phyloP scores from a whole-genome alignment of 2,329 filamentous ascomycete species.

The Hymenoscyphus repandus region DNA sequence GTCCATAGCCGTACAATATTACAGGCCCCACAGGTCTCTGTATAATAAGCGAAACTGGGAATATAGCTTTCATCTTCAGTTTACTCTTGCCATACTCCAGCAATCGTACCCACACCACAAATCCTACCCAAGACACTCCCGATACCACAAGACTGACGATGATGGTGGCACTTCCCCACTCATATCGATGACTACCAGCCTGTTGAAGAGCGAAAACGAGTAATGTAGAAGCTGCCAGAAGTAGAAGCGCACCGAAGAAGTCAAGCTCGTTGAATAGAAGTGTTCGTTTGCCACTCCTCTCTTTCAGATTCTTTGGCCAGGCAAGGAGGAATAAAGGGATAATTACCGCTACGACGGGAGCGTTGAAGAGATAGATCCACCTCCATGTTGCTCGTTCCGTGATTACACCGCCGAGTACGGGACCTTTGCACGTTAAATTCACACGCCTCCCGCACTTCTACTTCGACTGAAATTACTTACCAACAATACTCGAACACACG shows the following conservation, averaged over 20 bases:
- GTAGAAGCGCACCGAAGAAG: not conserved
- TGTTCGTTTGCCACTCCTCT: not conserved
- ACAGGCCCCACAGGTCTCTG: not conserved
- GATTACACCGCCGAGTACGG: constrained; percentile 12
- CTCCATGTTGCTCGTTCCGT: constrained; percentile 14
- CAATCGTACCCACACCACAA: not conserved
- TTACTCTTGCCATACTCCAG: not conserved
- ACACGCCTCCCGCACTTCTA: not conserved
- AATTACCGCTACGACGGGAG: not conserved
- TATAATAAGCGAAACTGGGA: not conserved
- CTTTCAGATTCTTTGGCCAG: not conserved
- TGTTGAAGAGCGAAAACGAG: constrained; percentile 5
- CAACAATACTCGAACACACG: constrained; percentile 14
- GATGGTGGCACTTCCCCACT: not conserved
- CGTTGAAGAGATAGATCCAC: constrained; percentile 33
- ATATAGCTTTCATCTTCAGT: not conserved
- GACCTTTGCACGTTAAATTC: constrained; percentile 20
- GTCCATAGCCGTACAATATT: not conserved
- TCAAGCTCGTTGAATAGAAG: constrained; percentile 3
- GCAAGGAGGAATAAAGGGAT: constrained; percentile 1
- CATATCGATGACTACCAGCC: not conserved
- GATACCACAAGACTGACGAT: constrained; percentile 1
- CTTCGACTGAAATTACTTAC: not conserved
- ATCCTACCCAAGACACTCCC: not conserved
- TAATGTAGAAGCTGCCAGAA: constrained; percentile 1